Evolutionary conservation across 208 protist genomes (phyloP).

Genomic region (Wallacemonas collosoma): DNA sequence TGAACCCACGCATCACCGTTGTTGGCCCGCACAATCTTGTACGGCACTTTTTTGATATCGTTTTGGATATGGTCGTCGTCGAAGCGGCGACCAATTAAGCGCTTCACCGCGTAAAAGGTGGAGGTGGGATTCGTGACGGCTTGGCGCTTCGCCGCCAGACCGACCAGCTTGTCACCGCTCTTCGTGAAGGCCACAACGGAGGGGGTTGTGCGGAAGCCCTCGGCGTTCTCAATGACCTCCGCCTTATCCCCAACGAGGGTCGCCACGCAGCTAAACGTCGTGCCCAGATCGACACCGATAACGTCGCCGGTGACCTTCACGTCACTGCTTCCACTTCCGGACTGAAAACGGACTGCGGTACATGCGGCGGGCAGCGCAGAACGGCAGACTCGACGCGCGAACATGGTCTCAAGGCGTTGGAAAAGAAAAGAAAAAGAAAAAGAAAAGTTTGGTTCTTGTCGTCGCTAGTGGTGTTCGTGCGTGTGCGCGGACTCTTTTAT

Average conservation of each 20-base stretch:
- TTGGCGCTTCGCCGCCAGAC: slow-evolving; percentile 79
- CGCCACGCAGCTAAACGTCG: slow-evolving; percentile 78
- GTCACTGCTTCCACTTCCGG: slow-evolving; percentile 42
- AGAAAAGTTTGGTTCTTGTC: background rate
- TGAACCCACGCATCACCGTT: slow-evolving; percentile 95
- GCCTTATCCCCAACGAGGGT: slow-evolving; percentile 93
- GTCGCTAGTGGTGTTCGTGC: too few species aligned
- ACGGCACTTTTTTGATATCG: slow-evolving; percentile 90
- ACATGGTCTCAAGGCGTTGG: background rate
- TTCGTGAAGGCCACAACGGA: slow-evolving; percentile 82
- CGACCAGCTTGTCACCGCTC: slow-evolving; percentile 79
- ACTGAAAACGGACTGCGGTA: slow-evolving; percentile 33
- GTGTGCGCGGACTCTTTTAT: too few species aligned
- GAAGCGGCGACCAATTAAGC: slow-evolving; percentile 79
- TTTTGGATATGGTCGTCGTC: slow-evolving; percentile 77
- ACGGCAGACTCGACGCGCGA: slow-evolving; percentile 16
- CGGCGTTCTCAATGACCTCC: slow-evolving; percentile 75
- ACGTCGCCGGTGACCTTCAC: slow-evolving; percentile 79
- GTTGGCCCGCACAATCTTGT: slow-evolving; percentile 94
- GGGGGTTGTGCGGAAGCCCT: slow-evolving; percentile 87
- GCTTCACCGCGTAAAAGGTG: slow-evolving; percentile 90
- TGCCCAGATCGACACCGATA: slow-evolving; percentile 87
- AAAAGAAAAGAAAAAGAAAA: slow-evolving; percentile 8
- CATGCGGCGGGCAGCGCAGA: slow-evolving; percentile 48
- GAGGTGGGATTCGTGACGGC: slow-evolving; percentile 75